Evolutionary conservation across 2,329 filamentous ascomycete genomes (phyloP).

Genomic region (Penicillium sp.): DNA sequence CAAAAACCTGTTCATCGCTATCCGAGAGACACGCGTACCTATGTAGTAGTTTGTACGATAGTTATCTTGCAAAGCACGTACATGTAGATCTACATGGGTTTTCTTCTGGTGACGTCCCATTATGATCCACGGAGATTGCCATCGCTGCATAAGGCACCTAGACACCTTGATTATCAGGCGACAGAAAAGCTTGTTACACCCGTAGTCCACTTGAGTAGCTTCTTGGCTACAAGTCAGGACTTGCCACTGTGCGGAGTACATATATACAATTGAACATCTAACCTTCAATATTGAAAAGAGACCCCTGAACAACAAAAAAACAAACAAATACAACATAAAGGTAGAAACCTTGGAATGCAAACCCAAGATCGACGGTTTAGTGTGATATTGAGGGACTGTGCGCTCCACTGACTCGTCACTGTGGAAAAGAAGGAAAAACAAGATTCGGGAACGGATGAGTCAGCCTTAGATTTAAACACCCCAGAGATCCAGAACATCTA

Average conservation of each 20-base stretch:
- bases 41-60: neutral
- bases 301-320: neutral
- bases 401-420: conserved; percentile 16
- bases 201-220: neutral
- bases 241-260: neutral
- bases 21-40: neutral
- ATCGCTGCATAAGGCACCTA: neutral
- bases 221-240: neutral
- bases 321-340: neutral
- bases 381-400: conserved; percentile 9
- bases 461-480: conserved; percentile 8
- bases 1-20: too few species aligned
- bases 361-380: conserved; percentile 14
- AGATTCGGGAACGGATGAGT: conserved; percentile 19
- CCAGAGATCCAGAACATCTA: neutral
- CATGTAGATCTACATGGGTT: neutral
- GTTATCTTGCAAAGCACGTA: neutral
- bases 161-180: neutral
- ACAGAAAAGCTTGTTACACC: neutral
- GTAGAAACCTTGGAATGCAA: neutral
- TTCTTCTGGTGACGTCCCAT: neutral
- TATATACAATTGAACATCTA: neutral
- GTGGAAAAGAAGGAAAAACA: conserved; percentile 15
- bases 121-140: neutral
- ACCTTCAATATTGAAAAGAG: neutral